Percentiles rank a stretch among this genome's conserved stretches.
These are phyloP conservation scores for Podospora australis DNA, from an alignment of 495 filamentous ascomycete species.

Conservation along the genomic window DNA sequence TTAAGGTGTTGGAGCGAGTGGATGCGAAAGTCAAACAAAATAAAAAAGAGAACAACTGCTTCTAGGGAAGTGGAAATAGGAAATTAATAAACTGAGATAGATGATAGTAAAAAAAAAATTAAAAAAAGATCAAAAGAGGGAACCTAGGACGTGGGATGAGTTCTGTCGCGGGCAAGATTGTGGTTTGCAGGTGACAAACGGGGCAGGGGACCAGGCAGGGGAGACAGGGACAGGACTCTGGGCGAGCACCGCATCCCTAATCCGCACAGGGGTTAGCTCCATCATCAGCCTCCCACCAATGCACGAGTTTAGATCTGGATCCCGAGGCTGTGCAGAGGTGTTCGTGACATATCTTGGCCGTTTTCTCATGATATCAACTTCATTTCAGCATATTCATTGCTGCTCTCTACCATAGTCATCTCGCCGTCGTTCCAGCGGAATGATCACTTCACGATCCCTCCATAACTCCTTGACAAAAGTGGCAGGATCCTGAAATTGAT, in stretches of 20 bases:
- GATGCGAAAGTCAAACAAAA: background rate
- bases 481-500: too few species aligned
- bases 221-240: constrained; percentile 4
- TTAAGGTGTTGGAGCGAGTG: too few species aligned
- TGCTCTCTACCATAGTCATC: too few species aligned
- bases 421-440: too few species aligned
- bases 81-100: too few species aligned
- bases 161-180: background rate
- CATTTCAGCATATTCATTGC: too few species aligned
- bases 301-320: background rate
- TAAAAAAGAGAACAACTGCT: background rate
- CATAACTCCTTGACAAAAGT: too few species aligned
- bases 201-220: background rate
- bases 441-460: too few species aligned
- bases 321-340: constrained; percentile 15
- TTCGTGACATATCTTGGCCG: too few species aligned
- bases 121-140: constrained; percentile 9
- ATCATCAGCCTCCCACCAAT: constrained; percentile 6
- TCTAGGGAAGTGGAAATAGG: background rate
- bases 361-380: too few species aligned
- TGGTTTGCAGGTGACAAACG: constrained; percentile 5
- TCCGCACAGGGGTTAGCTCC: constrained; percentile 14
- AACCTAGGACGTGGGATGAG: constrained; percentile 7
- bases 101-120: background rate
- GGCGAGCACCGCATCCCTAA: background rate